Evolutionary conservation across 1,284 basidiomycete genomes (phyloP).

Genomic region (Ceratobasidium sp.): DNA sequence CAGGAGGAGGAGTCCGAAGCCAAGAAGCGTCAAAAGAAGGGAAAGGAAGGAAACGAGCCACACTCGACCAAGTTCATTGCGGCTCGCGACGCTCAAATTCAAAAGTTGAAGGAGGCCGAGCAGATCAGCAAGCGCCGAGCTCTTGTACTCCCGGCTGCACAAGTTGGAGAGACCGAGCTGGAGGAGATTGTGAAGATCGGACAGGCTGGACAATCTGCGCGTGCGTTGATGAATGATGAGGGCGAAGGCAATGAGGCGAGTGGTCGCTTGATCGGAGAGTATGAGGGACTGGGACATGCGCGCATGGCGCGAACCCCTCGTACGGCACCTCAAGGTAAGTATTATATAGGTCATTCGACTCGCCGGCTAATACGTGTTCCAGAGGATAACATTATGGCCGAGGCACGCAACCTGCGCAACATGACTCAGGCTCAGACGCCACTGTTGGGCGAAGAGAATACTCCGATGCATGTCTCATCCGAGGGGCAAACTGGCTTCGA

Average conservation of each 20-base stretch:
- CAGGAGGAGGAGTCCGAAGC: slow-evolving; percentile 86
- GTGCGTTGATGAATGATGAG: slow-evolving; percentile 71
- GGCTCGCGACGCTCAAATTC: slow-evolving; percentile 94
- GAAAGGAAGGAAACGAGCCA: slow-evolving; percentile 60
- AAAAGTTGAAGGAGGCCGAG: slow-evolving; percentile 96
- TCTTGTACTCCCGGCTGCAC: slow-evolving; percentile 85
- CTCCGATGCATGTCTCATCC: slow-evolving; percentile 77
- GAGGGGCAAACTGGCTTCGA: slow-evolving; percentile 87
- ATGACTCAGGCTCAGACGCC: slow-evolving; percentile 94
- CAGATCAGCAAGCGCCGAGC: slow-evolving; percentile 89
- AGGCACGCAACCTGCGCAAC: slow-evolving; percentile 93
- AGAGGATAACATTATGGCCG: slow-evolving; percentile 93
- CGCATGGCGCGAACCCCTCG: slow-evolving; percentile 91
- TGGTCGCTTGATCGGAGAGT: slow-evolving; percentile 86
- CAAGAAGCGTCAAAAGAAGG: slow-evolving; percentile 81
- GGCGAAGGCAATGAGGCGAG: slow-evolving; percentile 82
- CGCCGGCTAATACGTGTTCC: slow-evolving; percentile 39
- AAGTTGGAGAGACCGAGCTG: slow-evolving; percentile 94
- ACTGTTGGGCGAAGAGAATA: slow-evolving; percentile 95
- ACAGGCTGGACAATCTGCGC: slow-evolving; percentile 86
- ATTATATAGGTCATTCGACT: slow-evolving; percentile 34
- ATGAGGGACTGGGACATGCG: slow-evolving; percentile 86
- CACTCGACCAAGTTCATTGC: slow-evolving; percentile 92
- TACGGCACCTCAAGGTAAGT: slow-evolving; percentile 88
- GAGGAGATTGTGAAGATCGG: slow-evolving; percentile 99